These are phyloP conservation scores for Epichloe uncinata DNA, from an alignment of 2,329 filamentous ascomycete species.

Conservation along the genomic window DNA sequence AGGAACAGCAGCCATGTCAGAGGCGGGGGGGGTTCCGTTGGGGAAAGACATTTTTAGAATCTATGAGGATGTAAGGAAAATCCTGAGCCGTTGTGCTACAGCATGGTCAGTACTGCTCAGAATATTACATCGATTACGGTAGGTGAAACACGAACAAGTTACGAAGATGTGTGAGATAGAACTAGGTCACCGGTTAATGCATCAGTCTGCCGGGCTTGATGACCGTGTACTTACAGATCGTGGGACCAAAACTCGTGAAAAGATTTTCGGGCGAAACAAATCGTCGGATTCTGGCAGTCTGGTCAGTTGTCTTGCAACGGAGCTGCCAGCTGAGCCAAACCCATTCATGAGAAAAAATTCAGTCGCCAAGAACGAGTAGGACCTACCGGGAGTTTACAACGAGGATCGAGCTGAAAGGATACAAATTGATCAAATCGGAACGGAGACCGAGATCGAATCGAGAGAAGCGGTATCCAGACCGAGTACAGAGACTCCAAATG, in stretches of 20 bases:
- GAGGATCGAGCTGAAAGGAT: conserved; percentile 13
- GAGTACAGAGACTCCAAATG: conserved; percentile 24
- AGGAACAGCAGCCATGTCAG: conserved; percentile 22
- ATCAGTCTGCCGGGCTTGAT: neutral
- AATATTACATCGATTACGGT: neutral
- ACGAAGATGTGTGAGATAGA: conserved; percentile 1
- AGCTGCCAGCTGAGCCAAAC: neutral
- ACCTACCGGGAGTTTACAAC: conserved; percentile 2
- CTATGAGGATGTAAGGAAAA: neutral
- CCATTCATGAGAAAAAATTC: neutral
- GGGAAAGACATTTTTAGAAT: conserved; percentile 21
- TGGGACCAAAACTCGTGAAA: conserved; percentile 8
- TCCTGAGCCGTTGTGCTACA: neutral
- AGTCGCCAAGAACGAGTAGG: conserved; percentile 3
- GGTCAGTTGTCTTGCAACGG: neutral
- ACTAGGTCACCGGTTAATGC: neutral
- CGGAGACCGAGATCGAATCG: conserved; percentile 20
- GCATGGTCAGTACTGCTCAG: neutral
- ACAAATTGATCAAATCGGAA: conserved; percentile 16
- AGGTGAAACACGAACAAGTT: conserved; percentile 1
- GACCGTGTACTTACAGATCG: neutral
- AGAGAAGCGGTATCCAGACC: conserved; percentile 24
- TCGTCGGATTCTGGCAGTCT: conserved; percentile 12
- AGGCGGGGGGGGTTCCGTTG: conserved; percentile 27
- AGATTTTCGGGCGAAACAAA: conserved; percentile 13